phyloP scores from a whole-genome alignment of 306 rosid species.

The Dalbergia cochinchinensis region DNA sequence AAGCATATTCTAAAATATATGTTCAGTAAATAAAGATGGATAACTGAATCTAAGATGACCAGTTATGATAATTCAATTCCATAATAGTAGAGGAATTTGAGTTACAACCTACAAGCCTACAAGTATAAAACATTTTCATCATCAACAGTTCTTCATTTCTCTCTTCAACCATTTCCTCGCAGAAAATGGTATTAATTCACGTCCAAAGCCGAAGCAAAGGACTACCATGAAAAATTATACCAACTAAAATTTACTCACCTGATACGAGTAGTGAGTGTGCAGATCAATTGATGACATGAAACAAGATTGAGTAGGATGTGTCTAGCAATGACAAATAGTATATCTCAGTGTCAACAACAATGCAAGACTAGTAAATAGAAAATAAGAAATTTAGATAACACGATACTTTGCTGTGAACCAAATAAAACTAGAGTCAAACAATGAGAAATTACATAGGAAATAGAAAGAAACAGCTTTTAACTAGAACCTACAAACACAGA shows the following conservation, averaged over 20 bases:
- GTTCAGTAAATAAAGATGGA: slow-evolving; percentile 15
- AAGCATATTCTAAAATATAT: slow-evolving; percentile 10
- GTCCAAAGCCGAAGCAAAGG: slow-evolving; percentile 10
- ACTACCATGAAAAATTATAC: neutral
- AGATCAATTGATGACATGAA: slow-evolving; percentile 98
- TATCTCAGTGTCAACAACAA: slow-evolving; percentile 30
- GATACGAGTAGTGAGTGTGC: slow-evolving; percentile 99
- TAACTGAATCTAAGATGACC: slow-evolving; percentile 11
- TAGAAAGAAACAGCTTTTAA: slow-evolving; percentile 17
- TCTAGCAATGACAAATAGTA: slow-evolving; percentile 64
- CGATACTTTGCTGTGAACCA: slow-evolving; percentile 4
- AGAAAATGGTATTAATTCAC: neutral
- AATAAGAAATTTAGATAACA: slow-evolving; percentile 23
- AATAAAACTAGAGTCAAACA: neutral
- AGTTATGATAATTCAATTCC: slow-evolving; percentile 8
- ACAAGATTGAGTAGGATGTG: slow-evolving; percentile 99
- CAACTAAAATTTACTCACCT: slow-evolving; percentile 60
- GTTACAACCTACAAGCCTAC: neutral
- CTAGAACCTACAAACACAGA: slow-evolving; percentile 20
- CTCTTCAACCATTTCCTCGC: slow-evolving; percentile 25
- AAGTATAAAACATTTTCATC: neutral
- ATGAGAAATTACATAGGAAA: slow-evolving; percentile 24
- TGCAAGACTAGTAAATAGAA: slow-evolving; percentile 7
- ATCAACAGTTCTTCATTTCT: slow-evolving; percentile 10
- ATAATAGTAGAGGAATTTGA: slow-evolving; percentile 20